phyloP scores from a whole-genome alignment of 2,329 filamentous ascomycete species.

The Verticillium longisporum region DNA sequence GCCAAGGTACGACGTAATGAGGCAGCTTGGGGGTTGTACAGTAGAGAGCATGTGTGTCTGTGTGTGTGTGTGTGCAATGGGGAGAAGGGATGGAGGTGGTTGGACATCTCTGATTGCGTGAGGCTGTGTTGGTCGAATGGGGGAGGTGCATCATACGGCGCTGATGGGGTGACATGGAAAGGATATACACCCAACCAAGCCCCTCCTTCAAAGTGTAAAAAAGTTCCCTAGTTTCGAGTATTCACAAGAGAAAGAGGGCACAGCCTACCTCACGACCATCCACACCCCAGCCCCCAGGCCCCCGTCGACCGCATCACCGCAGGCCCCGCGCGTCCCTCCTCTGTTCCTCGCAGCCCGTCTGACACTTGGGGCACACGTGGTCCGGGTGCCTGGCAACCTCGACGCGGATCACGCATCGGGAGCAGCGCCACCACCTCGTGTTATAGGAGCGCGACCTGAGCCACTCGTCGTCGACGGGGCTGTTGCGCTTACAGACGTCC shows the following conservation, averaged over 20 bases:
- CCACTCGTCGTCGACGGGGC: conserved; percentile 27
- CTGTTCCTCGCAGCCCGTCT: conserved; percentile 35
- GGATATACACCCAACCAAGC: neutral
- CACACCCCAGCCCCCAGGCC: neutral
- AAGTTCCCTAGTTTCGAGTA: neutral
- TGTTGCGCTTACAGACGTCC: conserved; percentile 42
- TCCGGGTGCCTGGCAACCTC: conserved; percentile 22
- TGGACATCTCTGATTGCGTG: neutral
- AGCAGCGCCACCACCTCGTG: conserved; percentile 46
- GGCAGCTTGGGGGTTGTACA: neutral
- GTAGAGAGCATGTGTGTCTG: neutral
- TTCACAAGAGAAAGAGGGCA: neutral
- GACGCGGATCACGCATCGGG: conserved; percentile 42
- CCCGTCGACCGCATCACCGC: neutral
- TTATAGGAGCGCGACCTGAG: conserved; percentile 29
- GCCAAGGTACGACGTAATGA: neutral
- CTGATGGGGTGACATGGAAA: neutral
- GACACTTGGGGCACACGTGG: conserved; percentile 38
- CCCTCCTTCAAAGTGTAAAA: neutral
- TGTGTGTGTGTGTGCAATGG: neutral
- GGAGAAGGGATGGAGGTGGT: neutral
- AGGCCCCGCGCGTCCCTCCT: conserved; percentile 19
- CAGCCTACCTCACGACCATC: neutral
- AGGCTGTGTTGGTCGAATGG: neutral
- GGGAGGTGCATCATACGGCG: neutral